A percentile compares a stretch with the other conserved stretches of the same genome.
Evolutionary conservation across 495 filamentous ascomycete genomes (phyloP).

Genomic region (Jackrogersella minutella): DNA sequence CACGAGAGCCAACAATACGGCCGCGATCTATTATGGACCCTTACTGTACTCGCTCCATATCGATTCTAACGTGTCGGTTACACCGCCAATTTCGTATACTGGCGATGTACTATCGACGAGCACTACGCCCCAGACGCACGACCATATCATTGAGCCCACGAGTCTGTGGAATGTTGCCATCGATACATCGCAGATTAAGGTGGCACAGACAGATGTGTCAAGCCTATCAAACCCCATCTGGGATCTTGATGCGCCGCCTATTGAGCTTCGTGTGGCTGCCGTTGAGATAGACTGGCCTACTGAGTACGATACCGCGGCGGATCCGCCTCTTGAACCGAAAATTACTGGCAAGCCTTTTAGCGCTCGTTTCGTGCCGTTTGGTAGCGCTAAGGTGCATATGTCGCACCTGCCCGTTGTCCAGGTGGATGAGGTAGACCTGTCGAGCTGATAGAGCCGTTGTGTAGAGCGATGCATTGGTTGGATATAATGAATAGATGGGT

Average conservation of each 20-base stretch:
- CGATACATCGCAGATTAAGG: conserved; percentile 51
- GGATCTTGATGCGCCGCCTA: conserved; percentile 56
- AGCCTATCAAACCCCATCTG: conserved; percentile 58
- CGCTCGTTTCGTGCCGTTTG: conserved; percentile 62
- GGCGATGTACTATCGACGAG: conserved; percentile 28
- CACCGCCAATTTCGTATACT: conserved; percentile 21
- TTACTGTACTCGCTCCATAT: conserved; percentile 64
- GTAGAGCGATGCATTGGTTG: not conserved
- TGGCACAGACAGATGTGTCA: conserved; percentile 34
- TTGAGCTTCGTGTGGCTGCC: conserved; percentile 57
- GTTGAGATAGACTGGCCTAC: conserved; percentile 64
- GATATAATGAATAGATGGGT: conserved; percentile 2
- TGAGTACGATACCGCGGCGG: conserved; percentile 54
- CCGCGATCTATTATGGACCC: conserved; percentile 63
- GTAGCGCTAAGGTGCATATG: conserved; percentile 66
- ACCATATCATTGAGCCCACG: conserved; percentile 44
- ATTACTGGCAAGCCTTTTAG: conserved; percentile 48
- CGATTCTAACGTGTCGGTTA: conserved; percentile 36
- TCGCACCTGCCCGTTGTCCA: conserved; percentile 59
- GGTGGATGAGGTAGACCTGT: conserved; percentile 36
- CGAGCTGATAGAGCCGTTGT: conserved; percentile 3
- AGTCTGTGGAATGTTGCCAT: conserved; percentile 62
- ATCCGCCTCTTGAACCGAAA: conserved; percentile 49
- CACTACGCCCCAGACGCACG: conserved; percentile 38
- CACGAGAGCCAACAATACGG: conserved; percentile 61